These are phyloP conservation scores for Populus deltoides DNA, from an alignment of 345 rosid genomes.

Conservation along the genomic window DNA sequence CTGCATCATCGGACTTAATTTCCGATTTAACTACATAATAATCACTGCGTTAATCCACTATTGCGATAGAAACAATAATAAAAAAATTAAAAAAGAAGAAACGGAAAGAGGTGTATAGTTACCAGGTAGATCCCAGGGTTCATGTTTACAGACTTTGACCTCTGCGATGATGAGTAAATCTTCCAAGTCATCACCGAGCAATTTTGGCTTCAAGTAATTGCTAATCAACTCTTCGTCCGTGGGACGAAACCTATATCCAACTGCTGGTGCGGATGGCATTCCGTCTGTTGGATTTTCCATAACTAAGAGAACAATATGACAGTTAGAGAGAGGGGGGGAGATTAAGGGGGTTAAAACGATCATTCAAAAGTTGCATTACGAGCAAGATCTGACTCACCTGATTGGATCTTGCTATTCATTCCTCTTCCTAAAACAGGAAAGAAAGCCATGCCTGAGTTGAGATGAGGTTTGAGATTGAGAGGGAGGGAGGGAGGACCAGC, in stretches of 20 bases:
- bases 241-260: conserved; percentile 40
- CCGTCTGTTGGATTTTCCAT: neutral
- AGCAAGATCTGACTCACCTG: neutral
- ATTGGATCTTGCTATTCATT: conserved; percentile 9
- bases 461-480: no score
- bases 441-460: neutral
- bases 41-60: neutral
- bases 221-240: conserved; percentile 40
- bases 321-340: neutral
- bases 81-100: no score
- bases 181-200: neutral
- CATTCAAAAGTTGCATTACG: no score
- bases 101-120: neutral
- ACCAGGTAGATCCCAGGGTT: conserved; percentile 58
- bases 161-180: conserved; percentile 18
- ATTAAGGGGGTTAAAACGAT: neutral
- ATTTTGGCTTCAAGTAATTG: conserved; percentile 28
- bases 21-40: conserved; percentile 4
- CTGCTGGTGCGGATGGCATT: neutral
- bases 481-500: neutral
- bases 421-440: conserved; percentile 25
- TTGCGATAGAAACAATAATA: neutral
- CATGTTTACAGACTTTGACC: conserved; percentile 34
- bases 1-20: neutral
- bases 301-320: neutral